These are phyloP conservation scores for Saturnispora silvae DNA, from an alignment of 805 yeast species.

Conservation along the genomic window DNA sequence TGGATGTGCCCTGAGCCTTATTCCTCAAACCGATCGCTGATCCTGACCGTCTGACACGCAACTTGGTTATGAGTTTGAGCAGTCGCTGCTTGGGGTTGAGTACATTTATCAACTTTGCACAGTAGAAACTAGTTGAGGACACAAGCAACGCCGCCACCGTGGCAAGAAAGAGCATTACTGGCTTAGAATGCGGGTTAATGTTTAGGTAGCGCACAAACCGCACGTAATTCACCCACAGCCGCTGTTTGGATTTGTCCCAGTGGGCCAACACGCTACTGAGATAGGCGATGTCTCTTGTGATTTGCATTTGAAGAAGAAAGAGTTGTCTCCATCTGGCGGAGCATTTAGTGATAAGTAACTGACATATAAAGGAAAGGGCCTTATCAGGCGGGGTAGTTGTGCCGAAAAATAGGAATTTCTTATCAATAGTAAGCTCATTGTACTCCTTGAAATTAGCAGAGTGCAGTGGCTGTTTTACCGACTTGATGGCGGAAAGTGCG, in stretches of 20 bases:
- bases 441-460: neutral
- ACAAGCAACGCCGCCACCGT: constrained; percentile 21
- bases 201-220: constrained; percentile 16
- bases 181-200: constrained; percentile 23
- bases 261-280: constrained; percentile 4
- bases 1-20: neutral
- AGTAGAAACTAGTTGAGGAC: constrained; percentile 16
- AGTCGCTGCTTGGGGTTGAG: constrained; percentile 9
- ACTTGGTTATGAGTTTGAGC: neutral
- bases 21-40: neutral
- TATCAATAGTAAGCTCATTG: neutral
- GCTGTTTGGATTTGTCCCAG: constrained; percentile 7
- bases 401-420: neutral
- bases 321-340: no score
- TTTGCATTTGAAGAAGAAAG: no score
- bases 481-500: neutral
- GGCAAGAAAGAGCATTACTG: constrained; percentile 24
- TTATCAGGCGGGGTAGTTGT: neutral
- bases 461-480: neutral
- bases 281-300: neutral
- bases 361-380: constrained; percentile 2
- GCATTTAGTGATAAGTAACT: no score
- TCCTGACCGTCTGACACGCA: neutral
- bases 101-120: constrained; percentile 18
- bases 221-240: constrained; percentile 12